phyloP scores from a whole-genome alignment of 352 stramenopile species.

The Globisporangium spinosum region DNA sequence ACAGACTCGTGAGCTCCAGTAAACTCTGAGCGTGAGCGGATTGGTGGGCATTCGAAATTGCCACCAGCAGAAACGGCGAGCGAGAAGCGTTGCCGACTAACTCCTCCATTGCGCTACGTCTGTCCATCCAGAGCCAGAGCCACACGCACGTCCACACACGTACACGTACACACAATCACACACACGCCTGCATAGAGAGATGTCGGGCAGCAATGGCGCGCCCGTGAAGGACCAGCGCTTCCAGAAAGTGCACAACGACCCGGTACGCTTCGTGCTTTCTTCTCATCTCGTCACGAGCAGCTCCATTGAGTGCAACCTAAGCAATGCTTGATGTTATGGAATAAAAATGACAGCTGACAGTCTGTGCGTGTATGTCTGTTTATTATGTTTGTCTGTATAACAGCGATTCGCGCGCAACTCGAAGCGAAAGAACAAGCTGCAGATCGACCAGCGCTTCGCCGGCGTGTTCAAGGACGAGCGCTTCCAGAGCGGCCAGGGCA shows the following conservation, averaged over 20 bases:
- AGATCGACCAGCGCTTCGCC: conserved; percentile 79
- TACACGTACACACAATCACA: background rate
- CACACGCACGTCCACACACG: conserved; percentile 5
- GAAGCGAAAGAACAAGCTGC: conserved; percentile 79
- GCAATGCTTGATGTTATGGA: background rate
- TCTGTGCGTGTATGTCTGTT: background rate
- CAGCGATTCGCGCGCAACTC: conserved; percentile 74
- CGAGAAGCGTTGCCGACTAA: conserved; percentile 1
- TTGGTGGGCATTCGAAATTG: conserved; percentile 2
- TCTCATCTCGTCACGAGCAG: conserved; percentile 11
- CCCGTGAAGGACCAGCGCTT: conserved; percentile 71
- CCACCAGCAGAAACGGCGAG: conserved; percentile 1
- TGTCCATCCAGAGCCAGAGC: background rate
- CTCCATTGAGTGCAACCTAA: background rate
- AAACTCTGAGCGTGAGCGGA: background rate
- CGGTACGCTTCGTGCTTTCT: conserved; percentile 27
- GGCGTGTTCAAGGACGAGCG: conserved; percentile 68
- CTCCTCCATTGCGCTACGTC: conserved; percentile 2
- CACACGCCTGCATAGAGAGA: conserved; percentile 6
- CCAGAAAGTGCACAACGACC: conserved; percentile 85
- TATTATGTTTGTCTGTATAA: background rate
- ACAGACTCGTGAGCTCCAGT: conserved; percentile 1
- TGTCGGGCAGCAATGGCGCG: conserved; percentile 32
- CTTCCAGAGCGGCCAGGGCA: conserved; percentile 79
- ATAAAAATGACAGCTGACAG: background rate